Evolutionary conservation across 2,329 filamentous ascomycete species (phyloP).

Genomic region (Diaporthe citri): DNA sequence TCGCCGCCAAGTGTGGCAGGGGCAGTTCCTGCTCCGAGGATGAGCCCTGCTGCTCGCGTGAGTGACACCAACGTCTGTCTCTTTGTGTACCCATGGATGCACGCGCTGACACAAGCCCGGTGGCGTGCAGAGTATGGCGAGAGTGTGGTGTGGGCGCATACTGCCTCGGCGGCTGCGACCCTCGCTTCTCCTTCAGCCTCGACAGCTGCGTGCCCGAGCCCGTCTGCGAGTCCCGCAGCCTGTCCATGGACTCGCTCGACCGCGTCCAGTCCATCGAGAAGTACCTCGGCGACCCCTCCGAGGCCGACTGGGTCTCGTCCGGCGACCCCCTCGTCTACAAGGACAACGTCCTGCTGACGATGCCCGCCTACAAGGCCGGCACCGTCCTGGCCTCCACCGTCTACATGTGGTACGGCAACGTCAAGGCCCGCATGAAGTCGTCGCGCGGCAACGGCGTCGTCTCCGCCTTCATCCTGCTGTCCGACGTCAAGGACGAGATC

Average conservation of each 20-base stretch:
- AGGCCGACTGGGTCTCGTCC: conserved; percentile 89
- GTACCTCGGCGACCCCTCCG: conserved; percentile 86
- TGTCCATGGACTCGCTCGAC: conserved; percentile 80
- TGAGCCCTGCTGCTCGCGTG: conserved; percentile 85
- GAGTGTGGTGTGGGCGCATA: conserved; percentile 93
- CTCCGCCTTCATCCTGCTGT: conserved; percentile 96
- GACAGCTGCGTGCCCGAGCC: conserved; percentile 89
- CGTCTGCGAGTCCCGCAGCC: conserved; percentile 80
- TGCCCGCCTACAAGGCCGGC: conserved; percentile 87
- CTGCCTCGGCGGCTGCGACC: conserved; percentile 96
- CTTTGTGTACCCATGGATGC: not conserved
- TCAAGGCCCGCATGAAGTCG: conserved; percentile 87
- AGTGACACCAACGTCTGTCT: conserved; percentile 49
- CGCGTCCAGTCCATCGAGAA: conserved; percentile 78
- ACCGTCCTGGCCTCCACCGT: conserved; percentile 86
- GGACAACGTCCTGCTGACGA: conserved; percentile 84
- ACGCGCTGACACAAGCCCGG: conserved; percentile 36
- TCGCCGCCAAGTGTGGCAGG: conserved; percentile 60
- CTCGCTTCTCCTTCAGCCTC: conserved; percentile 83
- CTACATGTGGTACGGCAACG: conserved; percentile 98
- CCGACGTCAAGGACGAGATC: conserved; percentile 97
- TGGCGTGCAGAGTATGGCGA: conserved; percentile 81
- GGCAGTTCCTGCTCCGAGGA: conserved; percentile 76
- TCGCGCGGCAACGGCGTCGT: conserved; percentile 89
- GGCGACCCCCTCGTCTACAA: conserved; percentile 79